phyloP scores from a whole-genome alignment of 805 yeast genomes.

The Nakazawaea laoshanensis region DNA sequence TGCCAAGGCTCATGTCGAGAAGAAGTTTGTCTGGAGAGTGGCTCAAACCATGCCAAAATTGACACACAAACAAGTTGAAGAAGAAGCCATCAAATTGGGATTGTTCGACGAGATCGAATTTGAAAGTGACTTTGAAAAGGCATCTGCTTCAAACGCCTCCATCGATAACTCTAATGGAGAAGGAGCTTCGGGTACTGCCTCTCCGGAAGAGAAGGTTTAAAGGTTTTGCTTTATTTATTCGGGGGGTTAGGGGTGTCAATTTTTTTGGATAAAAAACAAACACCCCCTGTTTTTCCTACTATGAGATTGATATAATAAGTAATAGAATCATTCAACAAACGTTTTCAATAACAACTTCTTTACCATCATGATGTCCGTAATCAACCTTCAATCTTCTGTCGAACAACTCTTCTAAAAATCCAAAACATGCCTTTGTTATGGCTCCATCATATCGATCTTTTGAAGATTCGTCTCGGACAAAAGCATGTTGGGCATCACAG shows the following conservation, averaged over 20 bases:
- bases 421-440: constrained; percentile 56
- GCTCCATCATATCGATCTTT: constrained; percentile 84
- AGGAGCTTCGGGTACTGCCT: constrained; percentile 2
- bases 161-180: background rate
- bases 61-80: constrained; percentile 47
- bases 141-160: constrained; percentile 9
- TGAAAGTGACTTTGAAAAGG: constrained; percentile 10
- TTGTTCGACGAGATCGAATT: constrained; percentile 21
- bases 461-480: constrained; percentile 68
- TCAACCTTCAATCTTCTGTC: constrained; percentile 60
- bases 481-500: constrained; percentile 78
- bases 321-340: constrained; percentile 47
- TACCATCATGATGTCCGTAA: constrained; percentile 54
- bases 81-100: constrained; percentile 51
- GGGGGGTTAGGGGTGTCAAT: background rate
- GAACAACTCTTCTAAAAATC: constrained; percentile 63
- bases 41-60: constrained; percentile 58
- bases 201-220: constrained; percentile 4
- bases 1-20: constrained; percentile 51
- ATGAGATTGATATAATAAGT: background rate
- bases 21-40: constrained; percentile 51
- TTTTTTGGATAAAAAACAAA: background rate
- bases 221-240: background rate
- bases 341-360: constrained; percentile 42
- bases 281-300: too few species aligned